Evolutionary conservation across 129 eudicot genomes (phyloP).

Genomic region (Kitagawia praeruptora): DNA sequence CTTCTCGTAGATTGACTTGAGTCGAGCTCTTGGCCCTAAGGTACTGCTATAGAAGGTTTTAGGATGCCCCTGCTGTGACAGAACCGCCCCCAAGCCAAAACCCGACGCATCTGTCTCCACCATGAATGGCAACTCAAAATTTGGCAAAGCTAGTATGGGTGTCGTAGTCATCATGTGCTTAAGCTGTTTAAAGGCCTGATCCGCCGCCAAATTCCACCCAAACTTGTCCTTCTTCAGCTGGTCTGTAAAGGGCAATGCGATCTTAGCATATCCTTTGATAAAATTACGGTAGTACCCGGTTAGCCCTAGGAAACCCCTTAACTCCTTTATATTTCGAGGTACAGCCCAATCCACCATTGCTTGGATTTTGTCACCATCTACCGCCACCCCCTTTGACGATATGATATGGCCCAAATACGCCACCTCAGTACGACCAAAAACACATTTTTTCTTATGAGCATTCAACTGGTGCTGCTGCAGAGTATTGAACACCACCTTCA

Average conservation of each 20-base stretch:
- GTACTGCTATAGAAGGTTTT: not conserved
- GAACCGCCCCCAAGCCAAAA: not conserved
- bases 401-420: no score
- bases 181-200: not conserved
- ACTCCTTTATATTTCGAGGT: not conserved
- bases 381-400: no score
- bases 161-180: not conserved
- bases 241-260: not conserved
- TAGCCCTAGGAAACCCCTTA: not conserved
- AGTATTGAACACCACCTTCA: no score
- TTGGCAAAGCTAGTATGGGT: not conserved
- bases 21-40: not conserved
- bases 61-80: not conserved
- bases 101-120: not conserved
- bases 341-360: no score
- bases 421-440: no score
- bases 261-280: not conserved
- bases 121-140: not conserved
- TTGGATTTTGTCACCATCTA: no score
- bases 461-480: no score
- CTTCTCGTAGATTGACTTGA: not conserved
- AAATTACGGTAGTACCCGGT: not conserved
- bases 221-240: not conserved
- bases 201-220: fast-evolving
- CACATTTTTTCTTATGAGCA: no score